Evolutionary conservation across 495 filamentous ascomycete genomes (phyloP).

Genomic region (Pseudotulostoma volvatum): DNA sequence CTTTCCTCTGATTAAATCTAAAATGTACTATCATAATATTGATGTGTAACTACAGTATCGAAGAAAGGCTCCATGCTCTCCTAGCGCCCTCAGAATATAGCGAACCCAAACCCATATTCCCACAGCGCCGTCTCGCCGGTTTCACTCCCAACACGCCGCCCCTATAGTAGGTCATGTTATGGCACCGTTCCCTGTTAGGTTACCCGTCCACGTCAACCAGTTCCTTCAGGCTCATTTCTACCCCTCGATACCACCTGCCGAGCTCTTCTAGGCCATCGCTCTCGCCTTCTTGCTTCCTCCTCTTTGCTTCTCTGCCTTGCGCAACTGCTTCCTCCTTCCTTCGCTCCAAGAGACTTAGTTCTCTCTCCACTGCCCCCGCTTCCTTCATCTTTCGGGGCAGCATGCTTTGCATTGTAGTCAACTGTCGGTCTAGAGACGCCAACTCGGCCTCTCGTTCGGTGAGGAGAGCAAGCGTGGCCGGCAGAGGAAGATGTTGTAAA

Average conservation of each 20-base stretch:
- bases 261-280: conserved; percentile 70
- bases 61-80: too few relatives aligned
- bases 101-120: too few relatives aligned
- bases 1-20: conserved; percentile 3
- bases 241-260: conserved; percentile 66
- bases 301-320: conserved; percentile 63
- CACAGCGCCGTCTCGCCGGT: too few relatives aligned
- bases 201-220: conserved; percentile 39
- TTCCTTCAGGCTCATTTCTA: conserved; percentile 48
- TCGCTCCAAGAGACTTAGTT: conserved; percentile 53
- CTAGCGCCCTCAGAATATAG: too few relatives aligned
- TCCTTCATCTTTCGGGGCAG: conserved; percentile 60
- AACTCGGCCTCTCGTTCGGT: conserved; percentile 43
- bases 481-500: conserved; percentile 27
- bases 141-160: too few relatives aligned
- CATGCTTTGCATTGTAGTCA: conserved; percentile 45
- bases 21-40: neutral
- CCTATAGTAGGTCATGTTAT: too few relatives aligned
- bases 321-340: conserved; percentile 48
- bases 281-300: conserved; percentile 57
- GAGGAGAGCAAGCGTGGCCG: conserved; percentile 22
- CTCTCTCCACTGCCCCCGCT: conserved; percentile 51
- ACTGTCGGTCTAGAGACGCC: conserved; percentile 46
- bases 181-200: too few relatives aligned
- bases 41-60: neutral